Evolutionary conservation across 2,329 filamentous ascomycete genomes (phyloP).

Genomic region (Alternaria panax): DNA sequence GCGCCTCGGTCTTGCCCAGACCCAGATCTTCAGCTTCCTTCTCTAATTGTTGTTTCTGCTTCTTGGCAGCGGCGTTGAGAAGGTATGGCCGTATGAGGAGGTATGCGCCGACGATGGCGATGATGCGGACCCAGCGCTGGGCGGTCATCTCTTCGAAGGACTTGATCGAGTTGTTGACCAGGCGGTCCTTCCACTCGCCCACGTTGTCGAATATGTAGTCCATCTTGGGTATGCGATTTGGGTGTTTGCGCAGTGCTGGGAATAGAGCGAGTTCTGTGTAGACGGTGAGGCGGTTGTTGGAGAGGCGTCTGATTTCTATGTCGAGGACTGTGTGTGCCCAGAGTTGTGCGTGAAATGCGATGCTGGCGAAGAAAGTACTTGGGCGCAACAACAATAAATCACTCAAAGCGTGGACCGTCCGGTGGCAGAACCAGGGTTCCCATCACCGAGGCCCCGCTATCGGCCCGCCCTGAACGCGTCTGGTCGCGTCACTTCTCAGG

Average conservation of each 20-base stretch:
- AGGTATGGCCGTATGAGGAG: conserved; percentile 74
- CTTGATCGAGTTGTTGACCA: conserved; percentile 51
- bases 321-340: neutral
- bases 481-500: conserved; percentile 22
- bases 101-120: conserved; percentile 77
- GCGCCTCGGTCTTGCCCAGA: conserved; percentile 39
- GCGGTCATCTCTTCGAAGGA: conserved; percentile 55
- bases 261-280: neutral
- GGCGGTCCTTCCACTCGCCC: conserved; percentile 46
- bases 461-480: conserved; percentile 21
- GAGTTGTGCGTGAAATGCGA: neutral
- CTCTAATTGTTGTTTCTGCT: conserved; percentile 70
- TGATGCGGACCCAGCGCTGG: conserved; percentile 68
- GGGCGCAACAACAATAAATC: conserved; percentile 13
- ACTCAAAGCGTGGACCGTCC: conserved; percentile 16
- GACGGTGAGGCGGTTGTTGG: neutral
- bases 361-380: conserved; percentile 3
- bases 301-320: neutral
- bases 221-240: conserved; percentile 15
- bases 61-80: conserved; percentile 69
- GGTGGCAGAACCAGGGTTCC: conserved; percentile 19
- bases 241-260: neutral
- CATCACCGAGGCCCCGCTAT: conserved; percentile 28
- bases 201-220: conserved; percentile 35
- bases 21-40: conserved; percentile 54